phyloP scores from a whole-genome alignment of 257 asterid genomes.

The Solanum arcanum region DNA sequence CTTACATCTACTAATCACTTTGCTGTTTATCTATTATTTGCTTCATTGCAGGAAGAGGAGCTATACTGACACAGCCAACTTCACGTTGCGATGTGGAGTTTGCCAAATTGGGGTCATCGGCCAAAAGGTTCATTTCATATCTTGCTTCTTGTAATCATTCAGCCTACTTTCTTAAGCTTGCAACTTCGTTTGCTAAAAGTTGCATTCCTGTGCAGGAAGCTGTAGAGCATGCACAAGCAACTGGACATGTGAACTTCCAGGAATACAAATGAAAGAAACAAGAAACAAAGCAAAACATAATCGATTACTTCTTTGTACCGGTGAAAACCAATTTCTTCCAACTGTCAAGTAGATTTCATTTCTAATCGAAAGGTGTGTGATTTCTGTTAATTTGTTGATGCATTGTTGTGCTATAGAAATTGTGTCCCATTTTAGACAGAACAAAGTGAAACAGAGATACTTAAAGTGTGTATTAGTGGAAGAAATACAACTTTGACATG shows the following conservation, averaged over 20 bases:
- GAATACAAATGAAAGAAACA: slow-evolving; percentile 42
- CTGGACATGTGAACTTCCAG: slow-evolving; percentile 94
- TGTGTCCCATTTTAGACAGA: not conserved
- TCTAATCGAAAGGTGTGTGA: not conserved
- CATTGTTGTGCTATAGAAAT: not conserved
- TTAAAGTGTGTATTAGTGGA: not conserved
- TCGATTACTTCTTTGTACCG: not conserved
- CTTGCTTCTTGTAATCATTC: not conserved
- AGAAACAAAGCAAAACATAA: not conserved
- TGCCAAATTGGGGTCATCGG: slow-evolving; percentile 93
- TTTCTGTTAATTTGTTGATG: not conserved
- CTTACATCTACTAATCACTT: not conserved
- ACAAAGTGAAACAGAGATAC: not conserved
- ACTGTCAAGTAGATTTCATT: not conserved
- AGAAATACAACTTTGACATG: not conserved
- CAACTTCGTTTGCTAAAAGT: not conserved
- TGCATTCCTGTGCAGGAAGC: slow-evolving; percentile 58
- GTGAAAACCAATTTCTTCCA: not conserved
- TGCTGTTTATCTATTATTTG: not conserved
- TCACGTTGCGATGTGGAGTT: slow-evolving; percentile 89
- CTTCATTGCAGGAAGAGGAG: slow-evolving; percentile 60
- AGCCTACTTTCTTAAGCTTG: not conserved
- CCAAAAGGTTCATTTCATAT: slow-evolving; percentile 53
- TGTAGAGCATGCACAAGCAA: slow-evolving; percentile 78
- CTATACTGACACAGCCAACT: slow-evolving; percentile 77